These are phyloP conservation scores for Macrolepiota dolichaula DNA, from an alignment of 768 basidiomycete species.

Conservation along the genomic window DNA sequence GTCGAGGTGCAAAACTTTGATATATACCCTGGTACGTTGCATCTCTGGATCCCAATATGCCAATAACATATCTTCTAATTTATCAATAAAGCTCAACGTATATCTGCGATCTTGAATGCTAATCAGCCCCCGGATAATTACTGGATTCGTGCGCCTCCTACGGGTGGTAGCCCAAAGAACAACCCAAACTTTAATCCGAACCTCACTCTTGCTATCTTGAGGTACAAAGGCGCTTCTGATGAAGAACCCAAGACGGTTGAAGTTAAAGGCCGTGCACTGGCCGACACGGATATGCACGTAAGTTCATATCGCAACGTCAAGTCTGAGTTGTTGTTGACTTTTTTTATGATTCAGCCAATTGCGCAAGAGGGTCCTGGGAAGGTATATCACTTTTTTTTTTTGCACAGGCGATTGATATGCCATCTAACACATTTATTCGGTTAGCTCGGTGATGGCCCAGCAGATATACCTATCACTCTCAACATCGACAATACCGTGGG, in stretches of 20 bases:
- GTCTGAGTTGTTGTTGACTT: neutral
- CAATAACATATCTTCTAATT: too few relatives aligned
- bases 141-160: constrained; percentile 38
- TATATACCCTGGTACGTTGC: constrained; percentile 24
- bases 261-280: constrained; percentile 14
- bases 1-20: constrained; percentile 34
- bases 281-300: constrained; percentile 3
- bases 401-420: neutral
- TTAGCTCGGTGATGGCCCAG: constrained; percentile 17
- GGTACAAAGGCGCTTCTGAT: constrained; percentile 35
- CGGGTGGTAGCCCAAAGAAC: constrained; percentile 23
- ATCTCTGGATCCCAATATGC: too few relatives aligned
- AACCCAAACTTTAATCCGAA: constrained; percentile 21
- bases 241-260: constrained; percentile 27
- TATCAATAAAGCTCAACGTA: constrained; percentile 15
- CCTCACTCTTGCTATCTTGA: constrained; percentile 36
- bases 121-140: constrained; percentile 26
- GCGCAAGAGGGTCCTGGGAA: neutral
- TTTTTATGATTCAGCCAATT: constrained; percentile 17
- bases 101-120: constrained; percentile 28
- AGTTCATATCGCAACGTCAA: neutral
- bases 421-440: neutral
- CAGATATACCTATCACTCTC: constrained; percentile 22
- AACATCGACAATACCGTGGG: neutral
- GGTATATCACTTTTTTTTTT: neutral